Evolutionary conservation across 2,329 filamentous ascomycete species (phyloP).

Genomic region (Hypoxylon sp.): DNA sequence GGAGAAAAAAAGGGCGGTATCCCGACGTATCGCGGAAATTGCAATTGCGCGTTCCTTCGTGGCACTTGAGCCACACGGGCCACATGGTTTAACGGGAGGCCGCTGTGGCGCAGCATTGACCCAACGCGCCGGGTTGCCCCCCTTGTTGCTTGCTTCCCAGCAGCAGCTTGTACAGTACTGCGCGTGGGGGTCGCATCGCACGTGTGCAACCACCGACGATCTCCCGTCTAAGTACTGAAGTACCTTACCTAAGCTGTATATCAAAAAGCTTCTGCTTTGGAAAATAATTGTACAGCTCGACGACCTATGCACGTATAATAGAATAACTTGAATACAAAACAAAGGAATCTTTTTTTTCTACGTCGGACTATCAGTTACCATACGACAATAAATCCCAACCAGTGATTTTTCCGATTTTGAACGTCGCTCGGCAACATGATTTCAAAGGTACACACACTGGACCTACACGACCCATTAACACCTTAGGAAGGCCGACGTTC

Average conservation of each 20-base stretch:
- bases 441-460: background rate
- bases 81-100: conserved; percentile 9
- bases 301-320: background rate
- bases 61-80: conserved; percentile 33
- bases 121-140: conserved; percentile 17
- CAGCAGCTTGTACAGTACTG: background rate
- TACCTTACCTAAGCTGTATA: conserved; percentile 5
- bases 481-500: background rate
- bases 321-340: background rate
- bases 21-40: conserved; percentile 36
- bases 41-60: conserved; percentile 28
- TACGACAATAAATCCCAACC: background rate
- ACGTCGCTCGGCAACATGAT: background rate
- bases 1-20: conserved; percentile 23
- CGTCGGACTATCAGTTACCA: background rate
- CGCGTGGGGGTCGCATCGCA: background rate
- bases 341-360: background rate
- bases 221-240: conserved; percentile 14
- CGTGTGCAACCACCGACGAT: background rate
- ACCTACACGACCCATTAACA: background rate
- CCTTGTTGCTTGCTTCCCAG: conserved; percentile 8
- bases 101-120: conserved; percentile 26
- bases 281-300: background rate
- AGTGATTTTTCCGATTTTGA: background rate
- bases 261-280: background rate